Evolutionary conservation across 1,139 yeast genomes (phyloP), one percentile per base, ranked within the genome.

Genomic region (Sugiyamaella castrensis): DNA sequence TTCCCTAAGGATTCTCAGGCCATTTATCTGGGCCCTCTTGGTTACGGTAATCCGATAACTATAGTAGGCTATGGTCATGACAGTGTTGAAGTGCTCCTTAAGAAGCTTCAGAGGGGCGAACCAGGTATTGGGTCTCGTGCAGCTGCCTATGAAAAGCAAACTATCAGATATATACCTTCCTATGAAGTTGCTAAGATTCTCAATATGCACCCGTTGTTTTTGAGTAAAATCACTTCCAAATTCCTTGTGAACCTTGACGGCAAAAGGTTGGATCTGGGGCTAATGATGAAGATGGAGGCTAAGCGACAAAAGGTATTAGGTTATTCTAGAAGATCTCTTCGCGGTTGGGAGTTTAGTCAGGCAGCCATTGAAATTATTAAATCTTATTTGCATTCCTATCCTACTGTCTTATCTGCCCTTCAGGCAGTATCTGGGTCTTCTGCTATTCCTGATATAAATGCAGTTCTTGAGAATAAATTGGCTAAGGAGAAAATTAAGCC

Each of bases 251-350:
- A 73, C 33, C 81, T 78, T 55, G 73, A 73, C 24, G 76, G 75
- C 6, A 79, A 74, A 57, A 78, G 78, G 58, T 65, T 75, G n/a
- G 86, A 91, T 62, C 75, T 92, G 61, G 98, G 98, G 29, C 73
- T 92, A 57, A 88, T 86, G 54, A 74, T 92, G 65, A 89, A 91
- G 68, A 86, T 83, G 68, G 96, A 91, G 58, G 80, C 80, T 31
- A 80, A 80, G 57, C 80, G 88, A 60, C 79, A 80, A 61, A 92
- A 91, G 68, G 98, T 87, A 6, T 74, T 91, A 56, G 98, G 98
- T 1, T 91, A 82, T 68, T 81, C 96, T 4, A 78, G 82, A 55
- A 81, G 82, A 59, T 72, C 71, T 40, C 81, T 77, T 19, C 80
- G 75, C 53, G 82, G 81, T 40, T 94, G 98, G 98, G 91, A 83